These are phyloP conservation scores for Cercospora nicotianae DNA, from an alignment of 2,329 filamentous ascomycete species.

Conservation along the genomic window DNA sequence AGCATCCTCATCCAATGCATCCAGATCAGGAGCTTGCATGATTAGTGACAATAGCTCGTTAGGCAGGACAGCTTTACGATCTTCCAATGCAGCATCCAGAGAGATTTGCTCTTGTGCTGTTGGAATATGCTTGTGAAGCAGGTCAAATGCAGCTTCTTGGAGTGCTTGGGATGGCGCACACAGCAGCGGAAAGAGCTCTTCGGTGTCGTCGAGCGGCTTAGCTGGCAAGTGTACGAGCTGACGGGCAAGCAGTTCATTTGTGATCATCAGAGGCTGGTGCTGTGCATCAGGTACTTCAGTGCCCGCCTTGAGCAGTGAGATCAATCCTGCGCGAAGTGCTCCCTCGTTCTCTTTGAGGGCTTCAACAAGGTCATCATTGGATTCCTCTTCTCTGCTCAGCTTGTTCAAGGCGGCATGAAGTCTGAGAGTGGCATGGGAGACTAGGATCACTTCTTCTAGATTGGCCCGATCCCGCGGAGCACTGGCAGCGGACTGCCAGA, in stretches of 20 bases:
- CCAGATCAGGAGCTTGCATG: slow-evolving; percentile 71
- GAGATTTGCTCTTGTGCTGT: slow-evolving; percentile 77
- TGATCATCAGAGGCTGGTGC: slow-evolving; percentile 69
- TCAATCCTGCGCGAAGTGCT: slow-evolving; percentile 57
- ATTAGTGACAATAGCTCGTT: slow-evolving; percentile 83
- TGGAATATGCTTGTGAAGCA: slow-evolving; percentile 80
- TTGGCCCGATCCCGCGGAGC: slow-evolving; percentile 10
- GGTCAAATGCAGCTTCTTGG: slow-evolving; percentile 75
- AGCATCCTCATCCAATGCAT: slow-evolving; percentile 64
- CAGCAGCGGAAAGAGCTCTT: slow-evolving; percentile 72
- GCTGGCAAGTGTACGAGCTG: slow-evolving; percentile 65
- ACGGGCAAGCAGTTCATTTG: slow-evolving; percentile 72
- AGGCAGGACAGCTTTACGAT: slow-evolving; percentile 70
- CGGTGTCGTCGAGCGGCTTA: slow-evolving; percentile 52
- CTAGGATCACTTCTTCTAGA: slow-evolving; percentile 29
- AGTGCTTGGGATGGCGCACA: slow-evolving; percentile 72
- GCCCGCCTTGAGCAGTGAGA: slow-evolving; percentile 60
- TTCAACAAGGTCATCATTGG: slow-evolving; percentile 84
- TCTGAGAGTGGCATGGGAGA: slow-evolving; percentile 71
- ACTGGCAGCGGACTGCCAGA: slow-evolving; percentile 36
- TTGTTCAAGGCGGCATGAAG: slow-evolving; percentile 64
- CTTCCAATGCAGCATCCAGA: slow-evolving; percentile 71
- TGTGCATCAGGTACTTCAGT: slow-evolving; percentile 52
- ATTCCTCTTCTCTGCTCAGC: slow-evolving; percentile 58
- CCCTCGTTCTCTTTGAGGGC: slow-evolving; percentile 63